A percentile compares a stretch with the other conserved stretches of the same genome.
Conservation (phyloP, 2,329 filamentous ascomycete species). For the Graphium sp. region DNA sequence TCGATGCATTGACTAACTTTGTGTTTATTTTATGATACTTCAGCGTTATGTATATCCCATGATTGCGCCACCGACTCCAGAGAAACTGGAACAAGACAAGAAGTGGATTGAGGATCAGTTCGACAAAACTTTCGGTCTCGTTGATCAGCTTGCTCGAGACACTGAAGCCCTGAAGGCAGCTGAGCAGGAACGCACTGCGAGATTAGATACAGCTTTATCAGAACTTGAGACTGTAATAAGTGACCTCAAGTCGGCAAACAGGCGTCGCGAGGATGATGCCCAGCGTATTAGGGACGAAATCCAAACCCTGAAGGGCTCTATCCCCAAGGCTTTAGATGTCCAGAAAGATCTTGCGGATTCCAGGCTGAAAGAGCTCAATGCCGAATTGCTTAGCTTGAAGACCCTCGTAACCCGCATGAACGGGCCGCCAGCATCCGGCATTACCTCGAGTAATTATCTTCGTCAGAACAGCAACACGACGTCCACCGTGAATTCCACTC, state of each 20-base stretch:
- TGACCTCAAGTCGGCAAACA: slow-evolving; percentile 67
- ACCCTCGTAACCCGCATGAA: slow-evolving; percentile 55
- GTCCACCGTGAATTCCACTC: slow-evolving; percentile 8
- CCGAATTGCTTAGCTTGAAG: slow-evolving; percentile 84
- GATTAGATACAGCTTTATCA: slow-evolving; percentile 62
- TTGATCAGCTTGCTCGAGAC: slow-evolving; percentile 85
- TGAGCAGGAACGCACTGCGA: slow-evolving; percentile 69
- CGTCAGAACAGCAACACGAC: slow-evolving; percentile 9
- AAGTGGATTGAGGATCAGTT: slow-evolving; percentile 84
- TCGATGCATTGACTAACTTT: no score
- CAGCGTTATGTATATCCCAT: slow-evolving; percentile 83
- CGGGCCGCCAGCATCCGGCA: slow-evolving; percentile 11
- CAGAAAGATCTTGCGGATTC: slow-evolving; percentile 74
- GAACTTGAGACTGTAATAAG: slow-evolving; percentile 73
- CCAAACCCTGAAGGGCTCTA: slow-evolving; percentile 61
- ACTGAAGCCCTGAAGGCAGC: slow-evolving; percentile 76
- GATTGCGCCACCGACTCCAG: slow-evolving; percentile 82
- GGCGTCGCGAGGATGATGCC: slow-evolving; percentile 73
- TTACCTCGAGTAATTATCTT: background rate
- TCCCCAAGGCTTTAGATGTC: slow-evolving; percentile 76
- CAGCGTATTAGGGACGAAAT: slow-evolving; percentile 79
- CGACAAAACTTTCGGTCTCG: slow-evolving; percentile 73
- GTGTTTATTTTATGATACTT: no score
- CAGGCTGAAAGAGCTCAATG: slow-evolving; percentile 68
- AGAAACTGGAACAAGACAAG: slow-evolving; percentile 90